Evolutionary conservation across 2,329 filamentous ascomycete species (phyloP).

Genomic region (Trichoderma hamatum): DNA sequence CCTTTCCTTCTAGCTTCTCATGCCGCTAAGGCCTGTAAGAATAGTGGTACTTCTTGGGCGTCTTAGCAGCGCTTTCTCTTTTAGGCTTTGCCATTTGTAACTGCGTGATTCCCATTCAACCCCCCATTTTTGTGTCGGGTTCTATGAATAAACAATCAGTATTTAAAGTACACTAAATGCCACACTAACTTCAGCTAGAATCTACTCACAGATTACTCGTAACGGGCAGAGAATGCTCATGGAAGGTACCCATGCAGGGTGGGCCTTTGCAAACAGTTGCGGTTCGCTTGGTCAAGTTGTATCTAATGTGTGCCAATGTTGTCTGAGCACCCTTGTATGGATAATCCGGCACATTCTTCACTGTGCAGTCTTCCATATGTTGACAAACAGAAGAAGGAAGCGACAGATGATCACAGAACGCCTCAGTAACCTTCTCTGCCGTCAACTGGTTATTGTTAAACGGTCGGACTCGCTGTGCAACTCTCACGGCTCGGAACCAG

Average conservation of each 20-base stretch:
- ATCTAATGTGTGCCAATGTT: conserved; percentile 24
- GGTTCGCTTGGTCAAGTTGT: conserved; percentile 26
- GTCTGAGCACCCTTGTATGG: conserved; percentile 17
- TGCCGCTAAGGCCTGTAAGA: background rate
- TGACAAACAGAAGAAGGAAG: conserved; percentile 25
- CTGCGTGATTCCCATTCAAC: background rate
- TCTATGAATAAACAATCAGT: background rate
- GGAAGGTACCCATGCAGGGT: conserved; percentile 7
- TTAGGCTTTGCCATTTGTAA: background rate
- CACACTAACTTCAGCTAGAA: background rate
- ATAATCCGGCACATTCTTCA: conserved; percentile 24
- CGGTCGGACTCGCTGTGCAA: background rate
- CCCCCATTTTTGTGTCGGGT: background rate
- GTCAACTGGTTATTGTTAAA: background rate
- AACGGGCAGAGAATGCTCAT: background rate
- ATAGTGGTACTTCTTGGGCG: background rate
- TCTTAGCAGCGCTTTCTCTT: background rate
- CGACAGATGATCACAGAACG: background rate
- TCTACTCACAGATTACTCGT: background rate
- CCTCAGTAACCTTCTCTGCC: background rate
- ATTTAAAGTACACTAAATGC: background rate
- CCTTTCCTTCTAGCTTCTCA: background rate
- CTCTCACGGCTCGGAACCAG: conserved; percentile 13
- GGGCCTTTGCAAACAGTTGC: conserved; percentile 27
- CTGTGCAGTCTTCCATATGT: conserved; percentile 23